phyloP scores from a whole-genome alignment of 176 grass and related monocot genomes.

The Zoysia pacifica region DNA sequence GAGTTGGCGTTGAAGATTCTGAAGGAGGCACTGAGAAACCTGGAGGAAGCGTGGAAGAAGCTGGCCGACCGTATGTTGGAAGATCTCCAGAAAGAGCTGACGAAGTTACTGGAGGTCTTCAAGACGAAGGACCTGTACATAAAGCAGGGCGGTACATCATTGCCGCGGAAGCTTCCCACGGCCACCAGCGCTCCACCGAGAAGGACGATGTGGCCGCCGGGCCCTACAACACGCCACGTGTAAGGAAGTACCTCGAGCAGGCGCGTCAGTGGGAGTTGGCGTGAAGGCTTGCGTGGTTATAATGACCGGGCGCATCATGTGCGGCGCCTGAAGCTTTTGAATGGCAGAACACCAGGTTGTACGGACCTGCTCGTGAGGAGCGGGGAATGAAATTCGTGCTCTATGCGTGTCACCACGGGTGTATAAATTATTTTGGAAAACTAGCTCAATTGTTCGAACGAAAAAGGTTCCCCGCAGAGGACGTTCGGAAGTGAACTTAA shows the following conservation, averaged over 20 bases:
- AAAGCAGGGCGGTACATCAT: neutral
- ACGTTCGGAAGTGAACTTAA: no score
- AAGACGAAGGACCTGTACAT: neutral
- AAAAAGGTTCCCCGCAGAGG: no score
- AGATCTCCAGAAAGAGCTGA: slow-evolving; percentile 6
- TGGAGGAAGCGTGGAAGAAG: neutral
- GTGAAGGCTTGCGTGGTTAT: no score
- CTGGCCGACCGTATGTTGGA: neutral
- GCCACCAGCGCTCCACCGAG: neutral
- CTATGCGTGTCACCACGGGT: no score
- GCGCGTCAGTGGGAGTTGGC: neutral
- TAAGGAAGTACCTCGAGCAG: neutral
- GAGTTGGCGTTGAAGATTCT: neutral
- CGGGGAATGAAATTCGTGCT: no score
- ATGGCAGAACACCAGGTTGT: no score
- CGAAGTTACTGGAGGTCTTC: neutral
- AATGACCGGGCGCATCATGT: no score
- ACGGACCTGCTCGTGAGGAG: no score
- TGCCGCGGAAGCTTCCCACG: neutral
- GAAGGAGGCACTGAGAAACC: neutral
- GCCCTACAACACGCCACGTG: slow-evolving; percentile 6
- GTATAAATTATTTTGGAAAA: no score
- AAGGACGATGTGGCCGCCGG: neutral
- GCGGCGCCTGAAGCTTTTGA: no score
- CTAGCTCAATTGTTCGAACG: no score